A percentile compares a stretch with the other conserved stretches of the same genome.
phyloP scores from a whole-genome alignment of 164 flowering plant genomes.

The Echeveria elegans region DNA sequence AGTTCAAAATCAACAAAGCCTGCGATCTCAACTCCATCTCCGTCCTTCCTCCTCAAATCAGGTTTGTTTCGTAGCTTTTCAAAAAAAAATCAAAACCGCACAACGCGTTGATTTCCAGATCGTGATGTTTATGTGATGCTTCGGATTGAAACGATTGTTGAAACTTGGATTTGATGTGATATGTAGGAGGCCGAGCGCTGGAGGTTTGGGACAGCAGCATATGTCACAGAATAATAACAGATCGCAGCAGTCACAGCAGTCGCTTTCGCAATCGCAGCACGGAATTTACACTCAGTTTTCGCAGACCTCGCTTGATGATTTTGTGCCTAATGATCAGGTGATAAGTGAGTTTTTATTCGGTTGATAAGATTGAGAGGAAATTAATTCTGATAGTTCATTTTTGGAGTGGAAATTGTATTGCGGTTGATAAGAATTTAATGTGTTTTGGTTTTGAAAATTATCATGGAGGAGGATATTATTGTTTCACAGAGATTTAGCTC shows the following conservation, averaged over 20 bases:
- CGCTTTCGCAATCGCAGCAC: slow-evolving; percentile 22
- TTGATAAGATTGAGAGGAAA: slow-evolving; percentile 25
- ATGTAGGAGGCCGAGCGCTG: neutral
- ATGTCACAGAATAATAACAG: neutral
- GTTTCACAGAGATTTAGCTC: slow-evolving; percentile 60
- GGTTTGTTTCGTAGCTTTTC: slow-evolving; percentile 26
- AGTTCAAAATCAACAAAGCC: slow-evolving; percentile 70
- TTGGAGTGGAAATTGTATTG: neutral
- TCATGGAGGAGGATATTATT: neutral
- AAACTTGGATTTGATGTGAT: no score
- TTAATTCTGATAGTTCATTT: slow-evolving; percentile 22
- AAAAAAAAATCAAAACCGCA: neutral
- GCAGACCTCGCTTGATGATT: slow-evolving; percentile 67
- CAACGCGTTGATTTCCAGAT: neutral
- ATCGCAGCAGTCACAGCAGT: slow-evolving; percentile 7
- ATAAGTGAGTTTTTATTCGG: slow-evolving; percentile 29
- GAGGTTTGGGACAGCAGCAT: neutral
- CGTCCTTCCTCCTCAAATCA: slow-evolving; percentile 75
- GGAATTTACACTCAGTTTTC: slow-evolving; percentile 77
- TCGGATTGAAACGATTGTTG: neutral
- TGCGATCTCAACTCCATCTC: slow-evolving; percentile 87
- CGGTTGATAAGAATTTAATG: neutral
- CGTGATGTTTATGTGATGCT: neutral
- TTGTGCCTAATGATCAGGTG: slow-evolving; percentile 50
- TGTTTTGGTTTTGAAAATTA: neutral